phyloP scores from a whole-genome alignment of 192 early-diverging fungal species.

The Haplosporangium gracile region DNA sequence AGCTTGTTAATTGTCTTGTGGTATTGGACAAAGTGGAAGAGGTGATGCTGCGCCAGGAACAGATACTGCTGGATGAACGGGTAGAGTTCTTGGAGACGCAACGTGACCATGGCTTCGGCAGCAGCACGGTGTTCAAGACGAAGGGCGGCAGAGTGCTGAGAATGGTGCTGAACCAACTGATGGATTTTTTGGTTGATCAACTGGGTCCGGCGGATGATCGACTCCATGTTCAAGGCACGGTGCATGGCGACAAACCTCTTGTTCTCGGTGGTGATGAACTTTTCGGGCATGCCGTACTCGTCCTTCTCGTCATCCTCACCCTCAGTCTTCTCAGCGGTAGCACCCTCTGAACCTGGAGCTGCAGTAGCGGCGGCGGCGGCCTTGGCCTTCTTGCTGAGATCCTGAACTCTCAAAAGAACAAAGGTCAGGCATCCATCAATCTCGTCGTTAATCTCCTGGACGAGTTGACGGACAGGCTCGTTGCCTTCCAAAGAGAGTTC shows the following conservation, averaged over 20 bases:
- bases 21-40: constrained; percentile 65
- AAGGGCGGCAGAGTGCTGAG: background rate
- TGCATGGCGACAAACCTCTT: constrained; percentile 55
- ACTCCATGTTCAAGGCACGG: constrained; percentile 54
- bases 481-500: constrained; percentile 31
- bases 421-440: constrained; percentile 47
- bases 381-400: constrained; percentile 38
- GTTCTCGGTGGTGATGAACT: constrained; percentile 56
- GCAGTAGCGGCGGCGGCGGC: constrained; percentile 31
- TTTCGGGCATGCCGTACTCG: constrained; percentile 62
- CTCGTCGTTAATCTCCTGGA: constrained; percentile 51
- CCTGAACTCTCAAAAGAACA: constrained; percentile 53
- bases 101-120: constrained; percentile 50
- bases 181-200: constrained; percentile 50
- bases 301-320: constrained; percentile 54
- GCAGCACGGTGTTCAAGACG: constrained; percentile 23
- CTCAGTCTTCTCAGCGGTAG: constrained; percentile 62
- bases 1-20: constrained; percentile 84
- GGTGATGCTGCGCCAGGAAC: constrained; percentile 69
- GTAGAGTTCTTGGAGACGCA: constrained; percentile 60
- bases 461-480: constrained; percentile 22
- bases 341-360: constrained; percentile 60
- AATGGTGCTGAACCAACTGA: constrained; percentile 16
- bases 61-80: constrained; percentile 76
- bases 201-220: constrained; percentile 43